Percentiles rank a stretch among this genome's conserved stretches.
phyloP scores from a whole-genome alignment of 2,329 filamentous ascomycete species.

The Hypoxylon sp. region DNA sequence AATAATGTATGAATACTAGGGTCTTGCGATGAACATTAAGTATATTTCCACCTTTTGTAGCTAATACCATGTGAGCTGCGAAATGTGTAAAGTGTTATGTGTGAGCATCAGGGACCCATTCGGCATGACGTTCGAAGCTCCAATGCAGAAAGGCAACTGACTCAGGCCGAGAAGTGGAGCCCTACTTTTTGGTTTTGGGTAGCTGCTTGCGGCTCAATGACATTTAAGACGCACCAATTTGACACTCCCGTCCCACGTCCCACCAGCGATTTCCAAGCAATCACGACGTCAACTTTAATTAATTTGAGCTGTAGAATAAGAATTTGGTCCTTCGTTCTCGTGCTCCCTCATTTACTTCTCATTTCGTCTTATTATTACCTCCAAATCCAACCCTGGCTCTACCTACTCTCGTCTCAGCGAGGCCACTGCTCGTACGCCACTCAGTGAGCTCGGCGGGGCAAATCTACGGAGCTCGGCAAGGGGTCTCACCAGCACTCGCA shows the following conservation, averaged over 20 bases:
- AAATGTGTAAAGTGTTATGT: not conserved
- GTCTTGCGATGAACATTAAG: conserved; percentile 42
- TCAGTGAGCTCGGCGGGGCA: not conserved
- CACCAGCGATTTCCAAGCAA: conserved; percentile 9
- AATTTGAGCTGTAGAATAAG: not conserved
- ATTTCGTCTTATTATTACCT: not conserved
- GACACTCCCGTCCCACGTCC: not conserved
- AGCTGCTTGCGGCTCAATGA: conserved; percentile 6
- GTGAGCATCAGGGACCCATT: not conserved
- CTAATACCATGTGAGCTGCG: not conserved
- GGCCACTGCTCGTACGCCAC: not conserved
- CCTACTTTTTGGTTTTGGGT: not conserved
- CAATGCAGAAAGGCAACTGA: conserved; percentile 9
- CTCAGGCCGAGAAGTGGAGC: conserved; percentile 28
- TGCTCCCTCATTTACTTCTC: not conserved
- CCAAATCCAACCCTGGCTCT: conserved; percentile 11
- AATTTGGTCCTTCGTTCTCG: not conserved
- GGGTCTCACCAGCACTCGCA: not conserved
- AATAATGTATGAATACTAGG: conserved; percentile 47
- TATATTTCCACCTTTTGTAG: conserved; percentile 15
- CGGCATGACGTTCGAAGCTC: conserved; percentile 14
- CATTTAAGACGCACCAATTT: not conserved
- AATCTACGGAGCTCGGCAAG: not conserved
- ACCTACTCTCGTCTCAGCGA: not conserved
- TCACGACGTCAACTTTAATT: conserved; percentile 1